These are phyloP conservation scores for Hymenoscyphus albidus DNA, from an alignment of 2,329 filamentous ascomycete genomes.

Conservation along the genomic window DNA sequence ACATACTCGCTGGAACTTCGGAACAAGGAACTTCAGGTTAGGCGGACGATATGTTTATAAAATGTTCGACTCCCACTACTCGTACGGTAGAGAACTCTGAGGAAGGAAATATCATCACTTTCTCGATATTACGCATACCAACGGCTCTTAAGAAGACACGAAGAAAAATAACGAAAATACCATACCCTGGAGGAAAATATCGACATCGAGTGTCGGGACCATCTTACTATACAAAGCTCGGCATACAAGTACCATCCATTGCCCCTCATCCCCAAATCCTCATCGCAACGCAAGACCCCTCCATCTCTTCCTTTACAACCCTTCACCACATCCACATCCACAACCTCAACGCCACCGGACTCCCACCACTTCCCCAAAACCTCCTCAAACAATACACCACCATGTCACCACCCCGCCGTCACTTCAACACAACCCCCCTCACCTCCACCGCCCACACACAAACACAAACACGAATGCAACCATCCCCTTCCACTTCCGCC, in stretches of 20 bases:
- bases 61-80: too few relatives aligned
- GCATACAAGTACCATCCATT: neutral
- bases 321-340: conserved; percentile 6
- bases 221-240: neutral
- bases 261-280: neutral
- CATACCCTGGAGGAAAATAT: too few relatives aligned
- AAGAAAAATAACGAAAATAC: too few relatives aligned
- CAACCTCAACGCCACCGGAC: conserved; percentile 4
- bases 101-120: too few relatives aligned
- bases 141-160: too few relatives aligned
- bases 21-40: neutral
- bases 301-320: neutral
- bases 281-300: neutral
- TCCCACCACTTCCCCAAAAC: neutral
- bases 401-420: neutral
- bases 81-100: too few relatives aligned
- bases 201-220: neutral
- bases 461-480: too few relatives aligned
- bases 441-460: neutral
- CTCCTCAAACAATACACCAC: neutral
- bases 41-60: too few relatives aligned
- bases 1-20: neutral
- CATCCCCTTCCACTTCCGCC: neutral
- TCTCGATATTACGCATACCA: too few relatives aligned
- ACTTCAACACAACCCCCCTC: neutral